These are phyloP conservation scores for Schrenkiella parvula DNA, from an alignment of 345 rosid species.

Conservation along the genomic window DNA sequence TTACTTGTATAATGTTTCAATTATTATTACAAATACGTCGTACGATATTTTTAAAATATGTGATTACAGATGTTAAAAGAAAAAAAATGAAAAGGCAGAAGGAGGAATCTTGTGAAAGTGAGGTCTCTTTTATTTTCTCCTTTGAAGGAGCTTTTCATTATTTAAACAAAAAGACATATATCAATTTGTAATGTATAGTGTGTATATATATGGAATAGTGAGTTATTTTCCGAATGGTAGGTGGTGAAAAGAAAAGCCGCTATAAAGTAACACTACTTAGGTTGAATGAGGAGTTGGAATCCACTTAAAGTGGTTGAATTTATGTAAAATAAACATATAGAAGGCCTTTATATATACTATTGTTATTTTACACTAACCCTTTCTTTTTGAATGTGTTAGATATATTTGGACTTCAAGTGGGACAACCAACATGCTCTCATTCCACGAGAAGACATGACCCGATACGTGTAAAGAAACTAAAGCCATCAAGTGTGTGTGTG, in stretches of 20 bases:
- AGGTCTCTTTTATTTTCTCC: constrained; percentile 46
- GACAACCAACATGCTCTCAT: constrained; percentile 58
- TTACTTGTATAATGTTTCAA: neutral
- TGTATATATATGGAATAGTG: constrained; percentile 9
- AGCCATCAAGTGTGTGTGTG: constrained; percentile 40
- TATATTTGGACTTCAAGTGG: constrained; percentile 46
- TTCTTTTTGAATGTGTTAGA: constrained; percentile 19
- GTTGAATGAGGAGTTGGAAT: constrained; percentile 93
- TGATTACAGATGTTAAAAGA: neutral
- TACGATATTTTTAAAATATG: neutral
- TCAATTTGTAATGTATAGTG: neutral
- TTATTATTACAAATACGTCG: neutral
- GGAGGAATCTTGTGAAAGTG: constrained; percentile 43
- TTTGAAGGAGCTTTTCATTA: constrained; percentile 13
- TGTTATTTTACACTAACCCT: constrained; percentile 9
- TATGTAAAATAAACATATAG: constrained; percentile 17
- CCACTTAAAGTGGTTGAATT: constrained; percentile 61
- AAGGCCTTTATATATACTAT: neutral
- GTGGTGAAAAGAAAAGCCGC: constrained; percentile 91
- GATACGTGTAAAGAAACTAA: constrained; percentile 62
- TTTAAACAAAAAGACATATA: constrained; percentile 4
- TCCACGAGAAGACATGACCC: constrained; percentile 38
- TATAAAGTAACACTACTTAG: constrained; percentile 42
- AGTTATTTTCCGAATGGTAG: constrained; percentile 62
- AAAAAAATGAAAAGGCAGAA: constrained; percentile 15